Conservation (phyloP, 306 rosid species). For the Vigna nakashimae region DNA sequence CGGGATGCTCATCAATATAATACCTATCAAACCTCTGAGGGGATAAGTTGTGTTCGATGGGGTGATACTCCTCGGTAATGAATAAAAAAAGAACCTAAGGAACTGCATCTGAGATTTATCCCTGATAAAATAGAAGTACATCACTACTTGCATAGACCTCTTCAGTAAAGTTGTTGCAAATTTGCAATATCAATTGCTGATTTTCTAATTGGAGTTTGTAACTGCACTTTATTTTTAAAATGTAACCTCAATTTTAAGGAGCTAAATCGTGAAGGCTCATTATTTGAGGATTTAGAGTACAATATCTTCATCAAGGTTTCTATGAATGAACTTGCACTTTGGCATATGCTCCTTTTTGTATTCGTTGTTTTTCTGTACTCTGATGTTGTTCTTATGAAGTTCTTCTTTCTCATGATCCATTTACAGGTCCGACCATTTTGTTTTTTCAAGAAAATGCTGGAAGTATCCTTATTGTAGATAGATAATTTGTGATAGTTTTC, state of each 20-base stretch:
- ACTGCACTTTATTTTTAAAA: background rate
- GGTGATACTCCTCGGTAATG: too few relatives aligned
- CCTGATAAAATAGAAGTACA: background rate
- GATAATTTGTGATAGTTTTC: conserved; percentile 33
- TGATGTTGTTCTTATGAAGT: conserved; percentile 36
- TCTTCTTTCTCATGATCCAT: conserved; percentile 44
- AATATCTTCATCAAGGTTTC: conserved; percentile 25
- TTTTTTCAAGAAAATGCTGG: conserved; percentile 99
- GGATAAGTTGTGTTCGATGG: too few relatives aligned
- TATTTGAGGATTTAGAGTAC: background rate
- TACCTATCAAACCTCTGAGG: too few relatives aligned
- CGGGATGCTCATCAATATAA: too few relatives aligned
- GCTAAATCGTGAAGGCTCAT: background rate
- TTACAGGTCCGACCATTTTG: conserved; percentile 93
- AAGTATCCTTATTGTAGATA: conserved; percentile 78
- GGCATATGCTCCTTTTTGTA: conserved; percentile 5
- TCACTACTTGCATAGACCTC: background rate
- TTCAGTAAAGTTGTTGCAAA: background rate
- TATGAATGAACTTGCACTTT: background rate
- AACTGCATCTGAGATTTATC: background rate
- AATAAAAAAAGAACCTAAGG: background rate
- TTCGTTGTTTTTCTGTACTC: conserved; percentile 28
- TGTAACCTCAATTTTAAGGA: background rate
- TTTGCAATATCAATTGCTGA: background rate
- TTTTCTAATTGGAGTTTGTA: background rate